These are phyloP conservation scores for Sparassis latifolia DNA, from an alignment of 1,284 basidiomycete species.

Conservation along the genomic window DNA sequence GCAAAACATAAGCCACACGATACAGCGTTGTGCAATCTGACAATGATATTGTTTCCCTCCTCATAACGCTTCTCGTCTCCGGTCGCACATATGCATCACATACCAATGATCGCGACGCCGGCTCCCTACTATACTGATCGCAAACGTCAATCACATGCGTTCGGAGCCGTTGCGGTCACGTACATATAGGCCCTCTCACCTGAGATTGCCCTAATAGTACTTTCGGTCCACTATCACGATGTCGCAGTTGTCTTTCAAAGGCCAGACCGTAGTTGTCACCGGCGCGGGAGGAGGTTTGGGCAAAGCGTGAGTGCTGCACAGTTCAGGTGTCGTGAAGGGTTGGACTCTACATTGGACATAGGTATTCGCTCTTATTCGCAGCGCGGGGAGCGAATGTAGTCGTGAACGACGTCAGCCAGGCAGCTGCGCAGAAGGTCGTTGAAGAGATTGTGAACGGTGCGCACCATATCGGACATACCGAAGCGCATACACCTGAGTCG, in stretches of 20 bases:
- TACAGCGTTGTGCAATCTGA: no score
- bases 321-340: background rate
- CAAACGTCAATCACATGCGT: background rate
- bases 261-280: slow-evolving; percentile 90
- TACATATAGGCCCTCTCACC: background rate
- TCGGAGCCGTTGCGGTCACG: background rate
- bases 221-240: slow-evolving; percentile 24
- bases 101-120: no score
- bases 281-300: slow-evolving; percentile 96
- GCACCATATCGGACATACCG: slow-evolving; percentile 16
- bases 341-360: slow-evolving; percentile 26
- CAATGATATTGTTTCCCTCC: no score
- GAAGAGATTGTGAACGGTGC: slow-evolving; percentile 82
- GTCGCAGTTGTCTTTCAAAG: slow-evolving; percentile 75
- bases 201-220: background rate
- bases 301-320: slow-evolving; percentile 58
- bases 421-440: slow-evolving; percentile 89
- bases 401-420: slow-evolving; percentile 89
- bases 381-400: slow-evolving; percentile 90
- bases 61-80: no score
- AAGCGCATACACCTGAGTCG: background rate
- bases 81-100: no score
- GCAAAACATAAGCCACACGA: no score
- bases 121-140: background rate
- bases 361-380: slow-evolving; percentile 89